A percentile compares a stretch with the other conserved stretches of the same genome.
These are phyloP conservation scores for Quercus ilex DNA, from an alignment of 306 rosid species.

Conservation along the genomic window DNA sequence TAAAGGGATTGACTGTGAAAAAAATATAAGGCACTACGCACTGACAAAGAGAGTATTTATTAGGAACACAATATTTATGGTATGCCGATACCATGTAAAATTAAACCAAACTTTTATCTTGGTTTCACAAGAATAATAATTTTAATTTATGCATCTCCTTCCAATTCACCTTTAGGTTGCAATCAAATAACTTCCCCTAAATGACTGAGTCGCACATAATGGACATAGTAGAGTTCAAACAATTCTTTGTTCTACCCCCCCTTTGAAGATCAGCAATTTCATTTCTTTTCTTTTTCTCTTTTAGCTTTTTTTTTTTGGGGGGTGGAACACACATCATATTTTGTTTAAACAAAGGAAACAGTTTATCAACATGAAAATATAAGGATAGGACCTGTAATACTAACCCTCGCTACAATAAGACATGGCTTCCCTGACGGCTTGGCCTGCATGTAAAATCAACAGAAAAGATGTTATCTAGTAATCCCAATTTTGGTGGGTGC, in stretches of 20 bases:
- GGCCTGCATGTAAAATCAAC: constrained; percentile 44
- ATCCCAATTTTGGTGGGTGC: constrained; percentile 7
- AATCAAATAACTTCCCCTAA: background rate
- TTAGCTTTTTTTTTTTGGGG: background rate
- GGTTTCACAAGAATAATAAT: background rate
- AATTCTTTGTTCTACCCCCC: background rate
- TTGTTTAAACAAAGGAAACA: background rate
- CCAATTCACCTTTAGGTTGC: background rate
- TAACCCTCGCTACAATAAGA: constrained; percentile 64
- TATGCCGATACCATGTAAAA: background rate
- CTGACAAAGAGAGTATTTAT: too few species aligned
- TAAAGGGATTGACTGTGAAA: too few species aligned
- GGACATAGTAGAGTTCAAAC: background rate
- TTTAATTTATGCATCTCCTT: background rate
- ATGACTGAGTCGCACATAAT: background rate
- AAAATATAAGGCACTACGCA: too few species aligned
- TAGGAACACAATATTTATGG: background rate
- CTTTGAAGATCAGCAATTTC: background rate
- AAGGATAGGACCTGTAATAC: constrained; percentile 22
- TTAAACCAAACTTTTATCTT: background rate
- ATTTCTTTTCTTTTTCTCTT: background rate
- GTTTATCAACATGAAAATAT: background rate
- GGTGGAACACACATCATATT: background rate
- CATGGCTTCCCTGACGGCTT: constrained; percentile 60
- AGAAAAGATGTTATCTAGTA: constrained; percentile 14